Evolutionary conservation across 2,329 filamentous ascomycete species (phyloP).

Genomic region (Rutstroemia sp.): DNA sequence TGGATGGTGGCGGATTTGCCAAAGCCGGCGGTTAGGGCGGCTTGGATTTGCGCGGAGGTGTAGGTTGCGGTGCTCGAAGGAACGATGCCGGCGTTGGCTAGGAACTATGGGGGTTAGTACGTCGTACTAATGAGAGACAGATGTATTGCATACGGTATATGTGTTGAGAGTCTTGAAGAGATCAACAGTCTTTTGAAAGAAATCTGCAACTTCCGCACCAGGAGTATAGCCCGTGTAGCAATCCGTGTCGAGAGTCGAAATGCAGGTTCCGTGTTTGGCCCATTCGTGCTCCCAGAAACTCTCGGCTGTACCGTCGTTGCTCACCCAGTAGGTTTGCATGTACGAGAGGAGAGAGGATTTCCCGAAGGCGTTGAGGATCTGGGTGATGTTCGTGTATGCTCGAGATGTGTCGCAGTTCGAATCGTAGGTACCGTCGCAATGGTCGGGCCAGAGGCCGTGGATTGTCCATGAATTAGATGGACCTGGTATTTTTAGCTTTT

Average conservation of each 20-base stretch:
- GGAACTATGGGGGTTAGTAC: slow-evolving; percentile 33
- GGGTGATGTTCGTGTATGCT: slow-evolving; percentile 56
- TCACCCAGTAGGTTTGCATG: slow-evolving; percentile 59
- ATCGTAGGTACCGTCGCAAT: slow-evolving; percentile 63
- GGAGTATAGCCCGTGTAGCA: slow-evolving; percentile 48
- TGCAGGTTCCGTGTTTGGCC: slow-evolving; percentile 67
- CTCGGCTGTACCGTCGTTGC: slow-evolving; percentile 54
- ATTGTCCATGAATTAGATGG: slow-evolving; percentile 65
- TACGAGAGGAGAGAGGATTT: slow-evolving; percentile 50
- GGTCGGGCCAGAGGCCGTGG: slow-evolving; percentile 59
- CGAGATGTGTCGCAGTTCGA: slow-evolving; percentile 57
- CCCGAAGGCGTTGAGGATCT: slow-evolving; percentile 49
- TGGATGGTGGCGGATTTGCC: slow-evolving; percentile 39
- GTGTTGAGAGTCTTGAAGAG: slow-evolving; percentile 57
- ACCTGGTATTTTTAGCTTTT: neutral
- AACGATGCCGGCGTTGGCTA: slow-evolving; percentile 52
- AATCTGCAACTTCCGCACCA: slow-evolving; percentile 46
- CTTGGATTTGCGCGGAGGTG: slow-evolving; percentile 36
- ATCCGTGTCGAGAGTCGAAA: slow-evolving; percentile 57
- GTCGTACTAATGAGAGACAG: neutral
- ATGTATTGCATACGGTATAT: slow-evolving; percentile 41
- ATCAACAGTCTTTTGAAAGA: slow-evolving; percentile 28
- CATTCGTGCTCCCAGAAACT: slow-evolving; percentile 69
- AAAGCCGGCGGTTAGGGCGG: slow-evolving; percentile 37
- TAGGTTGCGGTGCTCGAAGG: slow-evolving; percentile 38